Evolutionary conservation across 148 eudicot genomes (phyloP), one percentile per base, ranked within the genome.

Genomic region (Chenopodium suecicum): DNA sequence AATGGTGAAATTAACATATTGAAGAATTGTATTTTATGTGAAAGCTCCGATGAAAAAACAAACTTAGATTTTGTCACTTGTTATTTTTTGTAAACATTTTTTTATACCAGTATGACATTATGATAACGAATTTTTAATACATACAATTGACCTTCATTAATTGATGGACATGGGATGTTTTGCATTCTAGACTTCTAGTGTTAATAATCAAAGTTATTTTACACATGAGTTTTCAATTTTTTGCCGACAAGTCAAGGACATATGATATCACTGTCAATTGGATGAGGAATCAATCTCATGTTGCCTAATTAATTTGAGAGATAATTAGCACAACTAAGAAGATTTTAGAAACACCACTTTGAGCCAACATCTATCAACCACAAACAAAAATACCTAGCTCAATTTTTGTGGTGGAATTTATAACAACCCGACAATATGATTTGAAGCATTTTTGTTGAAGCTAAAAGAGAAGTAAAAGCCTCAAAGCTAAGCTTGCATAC

Each of bases 211-310:
- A 56, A 56, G 62, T 17, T 52, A 2, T 52, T 16, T 52, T 56
- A 12, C 22, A 56, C 62, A 14, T 56, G 62, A 56, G 62, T 56
- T 50, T 50, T 50, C 17, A 12, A 76, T 17, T 63, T 68, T 46
- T 11, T 78, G 60, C 73, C 81, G 85, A 78, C 85, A 83, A 78
- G 27, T 70, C 64, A 78, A 78, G 62, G 81, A 82, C 84, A 77
- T 31, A 31, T 46, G 29, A 77, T 70, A 52, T 31, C 47, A 74
- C 67, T 70, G 70, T 82, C 70, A 78, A 64, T 83, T 72, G 4
- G 78, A 73, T 64, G 78, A 73, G n/a, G 41, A 41, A 73, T 73
- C 78, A 34, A 50, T 63, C 41, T 83, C 81, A 64, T 78, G 81
- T 78, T 71, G 81, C 78, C 65, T 34, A 37, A 9, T 19, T 31